Base-by-base conservation (phyloP, 768 basidiomycete species). In the Fomitopsis serialis region DNA sequence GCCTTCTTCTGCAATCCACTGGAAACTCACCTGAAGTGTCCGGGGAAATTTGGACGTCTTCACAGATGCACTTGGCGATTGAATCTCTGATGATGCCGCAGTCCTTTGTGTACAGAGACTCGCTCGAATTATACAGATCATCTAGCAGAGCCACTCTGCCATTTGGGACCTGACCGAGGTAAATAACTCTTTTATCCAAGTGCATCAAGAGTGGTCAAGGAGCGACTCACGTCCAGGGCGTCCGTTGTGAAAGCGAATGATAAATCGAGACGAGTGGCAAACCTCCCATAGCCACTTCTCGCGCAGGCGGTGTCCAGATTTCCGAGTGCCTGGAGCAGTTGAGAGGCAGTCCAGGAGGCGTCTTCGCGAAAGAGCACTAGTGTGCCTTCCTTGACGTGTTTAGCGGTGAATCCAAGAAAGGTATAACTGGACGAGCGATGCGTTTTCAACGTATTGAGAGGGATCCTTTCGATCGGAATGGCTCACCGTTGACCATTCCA, bases 311-410 rank as follows among this genome's bases (percentile, higher is more conserved):
- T 11, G 7, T 15, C 43, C 15, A 61, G 50, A 32, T 61, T 50
- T 21, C 57, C 60, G 5, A 58, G 45, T 19, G 19, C 24, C 13
- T 40, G 6, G 11, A 56, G 21, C 3, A 61, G 35, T 42, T 53
- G 60, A 34, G 42, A 29, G 8, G 58, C 55, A 23, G 57, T 56
- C 60, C 57, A 61, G 29, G 27, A 45, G 13, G 43, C 45, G 46
- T 58, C 60, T 21, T 61, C 60, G 13, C 53, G 54, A 37, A 61
- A 58, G 53, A 58, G 58, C 42, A 58, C 46, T 36, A 61, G 46
- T 17, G 47, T 56, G 11, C 57, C 60, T 12, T 44, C 53, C 15
- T 58, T 61, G 21, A 58, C 57, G 22, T 56, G 60, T 2, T 45
- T 46, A 42, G 58, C 60, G 10, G 53, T 56, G 48, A 45, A 58